phyloP scores from a whole-genome alignment of 2,329 filamentous ascomycete species.

The Microdochium paspali region DNA sequence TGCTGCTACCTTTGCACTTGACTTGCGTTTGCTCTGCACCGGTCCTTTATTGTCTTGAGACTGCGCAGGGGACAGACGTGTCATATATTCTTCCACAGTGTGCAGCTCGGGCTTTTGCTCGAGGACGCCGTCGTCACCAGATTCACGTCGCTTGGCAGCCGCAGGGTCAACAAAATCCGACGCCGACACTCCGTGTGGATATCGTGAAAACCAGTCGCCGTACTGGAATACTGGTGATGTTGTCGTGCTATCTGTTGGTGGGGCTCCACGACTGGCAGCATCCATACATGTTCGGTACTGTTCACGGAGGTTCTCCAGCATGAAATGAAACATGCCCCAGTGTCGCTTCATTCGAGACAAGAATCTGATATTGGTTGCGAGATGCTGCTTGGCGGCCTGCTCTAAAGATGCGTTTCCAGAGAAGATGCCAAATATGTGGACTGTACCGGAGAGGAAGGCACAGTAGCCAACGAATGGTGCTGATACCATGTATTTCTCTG shows the following conservation, averaged over 20 bases:
- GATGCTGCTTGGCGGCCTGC: constrained; percentile 68
- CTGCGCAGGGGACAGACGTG: constrained; percentile 57
- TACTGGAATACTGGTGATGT: constrained; percentile 76
- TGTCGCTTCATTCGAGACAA: constrained; percentile 92
- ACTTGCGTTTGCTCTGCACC: constrained; percentile 24
- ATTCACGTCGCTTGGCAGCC: constrained; percentile 59
- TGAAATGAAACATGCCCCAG: constrained; percentile 98
- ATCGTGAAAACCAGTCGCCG: constrained; percentile 93
- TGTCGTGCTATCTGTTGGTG: constrained; percentile 33
- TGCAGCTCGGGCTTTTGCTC: constrained; percentile 86
- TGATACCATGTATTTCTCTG: constrained; percentile 69
- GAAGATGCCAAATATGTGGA: constrained; percentile 90
- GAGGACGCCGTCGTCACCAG: constrained; percentile 77
- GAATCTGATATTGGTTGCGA: constrained; percentile 82
- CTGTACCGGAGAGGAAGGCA: constrained; percentile 83
- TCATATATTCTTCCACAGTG: constrained; percentile 91
- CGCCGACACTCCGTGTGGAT: constrained; percentile 83
- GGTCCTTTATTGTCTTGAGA: constrained; percentile 31
- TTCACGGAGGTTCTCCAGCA: constrained; percentile 85
- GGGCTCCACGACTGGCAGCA: constrained; percentile 60
- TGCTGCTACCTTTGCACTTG: constrained; percentile 17
- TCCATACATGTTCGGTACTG: constrained; percentile 81
- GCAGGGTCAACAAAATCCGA: constrained; percentile 74
- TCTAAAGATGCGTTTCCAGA: constrained; percentile 73
- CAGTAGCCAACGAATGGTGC: constrained; percentile 94